Evolutionary conservation across 352 stramenopile species (phyloP), one percentile per base, ranked within the genome.

Genomic region (Pythium rhizo-oryzae): DNA sequence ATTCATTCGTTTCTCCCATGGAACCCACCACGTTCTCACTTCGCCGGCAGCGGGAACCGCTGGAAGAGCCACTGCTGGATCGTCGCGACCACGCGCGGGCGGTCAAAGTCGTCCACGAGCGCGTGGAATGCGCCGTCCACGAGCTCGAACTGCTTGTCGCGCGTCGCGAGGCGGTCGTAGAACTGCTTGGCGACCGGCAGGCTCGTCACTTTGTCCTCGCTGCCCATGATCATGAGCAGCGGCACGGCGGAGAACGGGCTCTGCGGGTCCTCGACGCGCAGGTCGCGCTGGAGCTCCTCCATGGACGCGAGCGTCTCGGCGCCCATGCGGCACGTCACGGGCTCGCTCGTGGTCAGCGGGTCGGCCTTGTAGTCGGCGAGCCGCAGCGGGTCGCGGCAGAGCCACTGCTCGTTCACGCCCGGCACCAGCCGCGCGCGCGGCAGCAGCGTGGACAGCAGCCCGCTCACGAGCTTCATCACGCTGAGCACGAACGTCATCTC

Each of bases 51-150:
- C 46, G 76, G 69, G 77, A 86, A 78, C 49, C 74, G 63, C 13
- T 59, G 24, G 24, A 82, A 58, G 18, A 93, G 72, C 85, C 85
- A 93, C 35, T 65, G 51, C 47, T 57, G 62, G 15, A 87, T 52
- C 35, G 74, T 67, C 6, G 73, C 57, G 23, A 89, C 62, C n/a
- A 90, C 82, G 2, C 74, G 55, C 16, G 89, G 76, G 18, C 79
- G 77, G 55, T 91, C 80, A 1, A 77, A 77, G 59, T 93, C 85
- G 43, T 91, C 78, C 62, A 82, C 90, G 6, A 91, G 65, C 33
- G 75, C 75, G 28, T 93, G 83, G 58, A 75, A 91, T 12, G 79
- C 59, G 0, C 75, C 83, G 3, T 78, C 69, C 30, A 93, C 82
- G 16, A 85, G 25, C 65, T 79, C 80, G 54, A 91, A 75, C 47